phyloP scores from a whole-genome alignment of 768 basidiomycete species.

The Coprinopsis strossmayeri region DNA sequence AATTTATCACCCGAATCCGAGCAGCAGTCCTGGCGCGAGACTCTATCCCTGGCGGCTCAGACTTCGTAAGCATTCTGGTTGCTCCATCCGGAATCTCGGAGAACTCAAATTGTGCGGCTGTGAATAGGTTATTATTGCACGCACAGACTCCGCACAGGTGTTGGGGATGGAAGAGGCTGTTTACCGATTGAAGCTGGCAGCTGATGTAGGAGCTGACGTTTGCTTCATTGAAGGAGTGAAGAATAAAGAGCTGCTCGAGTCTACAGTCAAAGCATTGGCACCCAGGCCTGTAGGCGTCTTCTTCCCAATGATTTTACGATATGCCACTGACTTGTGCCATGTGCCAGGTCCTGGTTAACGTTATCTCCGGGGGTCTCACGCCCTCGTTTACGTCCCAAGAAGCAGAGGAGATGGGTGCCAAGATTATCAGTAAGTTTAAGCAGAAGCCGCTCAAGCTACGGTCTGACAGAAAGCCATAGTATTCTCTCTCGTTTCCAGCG shows the following conservation, averaged over 20 bases:
- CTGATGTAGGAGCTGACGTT: constrained; percentile 70
- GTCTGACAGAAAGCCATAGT: constrained; percentile 32
- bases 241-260: constrained; percentile 55
- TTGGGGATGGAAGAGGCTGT: constrained; percentile 76
- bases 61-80: constrained; percentile 44
- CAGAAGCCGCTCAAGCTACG: no score
- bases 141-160: constrained; percentile 74
- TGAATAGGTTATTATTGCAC: constrained; percentile 68
- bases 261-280: constrained; percentile 59
- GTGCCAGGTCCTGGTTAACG: constrained; percentile 75
- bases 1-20: constrained; percentile 66
- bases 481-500: constrained; percentile 71
- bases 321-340: neutral
- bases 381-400: constrained; percentile 67
- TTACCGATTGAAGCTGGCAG: constrained; percentile 57
- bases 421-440: constrained; percentile 69
- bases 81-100: no score
- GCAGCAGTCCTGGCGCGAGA: constrained; percentile 76
- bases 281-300: constrained; percentile 55
- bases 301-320: neutral
- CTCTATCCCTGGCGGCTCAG: constrained; percentile 65
- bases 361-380: constrained; percentile 72
- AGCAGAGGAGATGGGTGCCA: constrained; percentile 65
- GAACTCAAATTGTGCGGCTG: no score
- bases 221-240: constrained; percentile 80